Evolutionary conservation across 1,284 basidiomycete species (phyloP), one percentile per base, ranked within the genome.

Genomic region (Sutorius eximius): DNA sequence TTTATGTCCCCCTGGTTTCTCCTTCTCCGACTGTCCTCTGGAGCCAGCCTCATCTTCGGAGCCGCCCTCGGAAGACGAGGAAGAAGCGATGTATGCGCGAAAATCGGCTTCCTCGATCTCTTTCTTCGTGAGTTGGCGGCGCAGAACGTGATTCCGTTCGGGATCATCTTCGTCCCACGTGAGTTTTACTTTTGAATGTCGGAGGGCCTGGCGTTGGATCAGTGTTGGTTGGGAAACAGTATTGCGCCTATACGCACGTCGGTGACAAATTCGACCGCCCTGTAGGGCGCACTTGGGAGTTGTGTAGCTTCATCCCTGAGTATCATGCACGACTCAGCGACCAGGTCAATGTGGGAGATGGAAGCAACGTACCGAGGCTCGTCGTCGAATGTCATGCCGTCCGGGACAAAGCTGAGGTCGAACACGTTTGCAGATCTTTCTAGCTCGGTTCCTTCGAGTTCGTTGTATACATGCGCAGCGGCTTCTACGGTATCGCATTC

Each of bases 161-260:
- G 93, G 88, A 65, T 99, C 96, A 71, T 99, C 97, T 60, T 95
- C 93, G 67, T 99, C 97, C 97, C 97, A 99, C 10, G 96, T 98
- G 27, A 99, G 80, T 67, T 93, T 96, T 61, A 99, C 96, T 75
- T 94, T 95, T 13, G 97, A 99, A 71, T 99, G 95, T 9, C 97
- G 89, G n/a, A 99, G 82, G 8, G 95, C 95, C 92, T 96, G 60
- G n/a, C 30, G 52, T 32, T 45, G 38, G 33, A 15, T 50, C 13
- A 51, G 51, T 33, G 36, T 29, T 5, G 41, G 36, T 16, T 29
- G 3, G 24, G 18, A 37, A 34, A 30, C 38, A 18, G 36, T 6
- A 38, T n/a, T 29, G 34, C 10, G 13, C 11, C 16, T 15, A 16
- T 15, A 75, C 86, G 69, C 65, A 94, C 94, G 69, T 96, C 93